These are phyloP conservation scores for Tillandsia leiboldiana DNA, from an alignment of 176 grass and related monocot genomes.

Conservation along the genomic window DNA sequence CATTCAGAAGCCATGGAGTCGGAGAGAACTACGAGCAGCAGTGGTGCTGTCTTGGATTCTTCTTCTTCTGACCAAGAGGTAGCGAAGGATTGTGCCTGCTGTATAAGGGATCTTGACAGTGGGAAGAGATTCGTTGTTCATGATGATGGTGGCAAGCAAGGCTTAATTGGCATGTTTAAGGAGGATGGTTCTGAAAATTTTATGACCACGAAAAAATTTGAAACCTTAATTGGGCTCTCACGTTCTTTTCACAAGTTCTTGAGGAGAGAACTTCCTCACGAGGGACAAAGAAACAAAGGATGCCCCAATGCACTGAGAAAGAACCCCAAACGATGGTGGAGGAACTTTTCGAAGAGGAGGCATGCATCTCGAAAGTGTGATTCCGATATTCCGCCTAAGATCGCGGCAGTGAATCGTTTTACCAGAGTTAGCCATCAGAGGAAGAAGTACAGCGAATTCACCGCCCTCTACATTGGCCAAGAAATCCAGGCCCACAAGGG, in stretches of 20 bases:
- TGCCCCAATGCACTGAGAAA: constrained; percentile 24
- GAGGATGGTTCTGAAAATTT: constrained; percentile 56
- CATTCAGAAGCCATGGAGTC: constrained; percentile 22
- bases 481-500: constrained; percentile 89
- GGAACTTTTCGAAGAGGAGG: constrained; percentile 37
- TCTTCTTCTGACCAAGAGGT: constrained; percentile 18
- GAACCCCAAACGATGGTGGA: constrained; percentile 46
- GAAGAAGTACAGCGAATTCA: constrained; percentile 64
- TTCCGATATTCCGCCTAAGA: constrained; percentile 38
- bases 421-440: constrained; percentile 39
- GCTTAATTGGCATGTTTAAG: constrained; percentile 33
- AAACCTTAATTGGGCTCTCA: constrained; percentile 48
- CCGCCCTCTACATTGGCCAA: constrained; percentile 65
- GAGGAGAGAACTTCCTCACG: constrained; percentile 11
- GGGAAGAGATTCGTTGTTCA: constrained; percentile 36
- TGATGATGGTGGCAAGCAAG: constrained; percentile 11
- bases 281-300: neutral
- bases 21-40: constrained; percentile 18
- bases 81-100: constrained; percentile 15
- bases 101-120: constrained; percentile 42
- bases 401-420: constrained; percentile 21
- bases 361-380: constrained; percentile 29
- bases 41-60: constrained; percentile 16
- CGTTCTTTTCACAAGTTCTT: constrained; percentile 29
- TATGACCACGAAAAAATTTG: constrained; percentile 48